Percentiles rank a stretch among this genome's conserved stretches.
Conservation (phyloP, 2,329 filamentous ascomycete genomes). For the Phoma sp. region DNA sequence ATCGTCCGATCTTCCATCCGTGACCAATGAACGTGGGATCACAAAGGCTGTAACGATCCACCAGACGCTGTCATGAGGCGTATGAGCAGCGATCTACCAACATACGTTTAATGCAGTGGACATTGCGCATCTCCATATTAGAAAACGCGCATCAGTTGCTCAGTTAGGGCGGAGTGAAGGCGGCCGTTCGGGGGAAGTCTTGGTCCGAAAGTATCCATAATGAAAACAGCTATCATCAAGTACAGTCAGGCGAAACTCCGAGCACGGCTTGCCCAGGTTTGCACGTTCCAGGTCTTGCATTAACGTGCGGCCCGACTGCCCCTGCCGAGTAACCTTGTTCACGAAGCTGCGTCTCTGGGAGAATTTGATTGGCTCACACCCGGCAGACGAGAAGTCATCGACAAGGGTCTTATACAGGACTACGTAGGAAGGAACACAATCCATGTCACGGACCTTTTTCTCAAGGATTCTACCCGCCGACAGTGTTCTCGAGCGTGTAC, state of each 20-base stretch:
- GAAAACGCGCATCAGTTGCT: too few relatives aligned
- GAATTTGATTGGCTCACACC: not conserved
- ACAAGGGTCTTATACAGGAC: not conserved
- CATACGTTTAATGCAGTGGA: too few relatives aligned
- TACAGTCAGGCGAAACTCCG: not conserved
- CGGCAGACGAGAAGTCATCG: not conserved
- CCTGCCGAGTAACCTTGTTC: not conserved
- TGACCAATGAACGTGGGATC: conserved; percentile 16
- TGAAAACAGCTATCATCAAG: not conserved
- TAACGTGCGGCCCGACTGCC: not conserved
- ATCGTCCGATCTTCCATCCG: conserved; percentile 9
- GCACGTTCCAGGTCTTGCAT: not conserved
- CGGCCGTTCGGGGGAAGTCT: not conserved
- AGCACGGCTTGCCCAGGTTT: not conserved
- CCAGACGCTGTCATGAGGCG: conserved; percentile 19
- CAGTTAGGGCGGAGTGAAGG: not conserved
- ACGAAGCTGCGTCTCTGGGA: not conserved
- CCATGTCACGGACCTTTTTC: not conserved
- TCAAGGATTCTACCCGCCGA: not conserved
- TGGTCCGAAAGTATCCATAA: not conserved
- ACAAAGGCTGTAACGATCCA: conserved; percentile 25
- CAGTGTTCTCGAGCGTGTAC: too few relatives aligned
- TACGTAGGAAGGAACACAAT: not conserved
- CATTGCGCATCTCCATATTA: too few relatives aligned
- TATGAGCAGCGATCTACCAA: not conserved